Conservation (phyloP, 2,329 filamentous ascomycete genomes). For the Penicillium brasilianum region DNA sequence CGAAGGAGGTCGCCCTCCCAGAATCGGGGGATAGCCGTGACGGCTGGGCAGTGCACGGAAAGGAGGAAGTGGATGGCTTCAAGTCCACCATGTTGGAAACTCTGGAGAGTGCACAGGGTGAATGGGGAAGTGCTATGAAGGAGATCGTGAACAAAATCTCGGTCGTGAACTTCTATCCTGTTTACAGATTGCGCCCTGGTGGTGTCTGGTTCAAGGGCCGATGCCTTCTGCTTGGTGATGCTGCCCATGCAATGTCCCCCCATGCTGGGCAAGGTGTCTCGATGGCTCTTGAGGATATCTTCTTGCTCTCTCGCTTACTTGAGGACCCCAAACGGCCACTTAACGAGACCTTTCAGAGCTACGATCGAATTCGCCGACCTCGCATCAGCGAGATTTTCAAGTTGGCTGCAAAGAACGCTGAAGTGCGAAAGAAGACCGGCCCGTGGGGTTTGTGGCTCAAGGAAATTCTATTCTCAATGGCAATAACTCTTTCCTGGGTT, state of each 20-base stretch:
- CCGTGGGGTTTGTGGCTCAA: conserved; percentile 36
- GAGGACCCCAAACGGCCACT: conserved; percentile 23
- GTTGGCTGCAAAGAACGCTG: conserved; percentile 32
- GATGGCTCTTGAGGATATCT: conserved; percentile 59
- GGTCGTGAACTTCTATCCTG: conserved; percentile 43
- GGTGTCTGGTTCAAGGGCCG: conserved; percentile 43
- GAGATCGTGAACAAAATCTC: conserved; percentile 23
- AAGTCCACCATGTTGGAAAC: conserved; percentile 32
- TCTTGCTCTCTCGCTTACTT: conserved; percentile 36
- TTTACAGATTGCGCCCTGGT: conserved; percentile 43
- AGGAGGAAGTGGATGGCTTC: conserved; percentile 38
- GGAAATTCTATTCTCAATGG: conserved; percentile 27
- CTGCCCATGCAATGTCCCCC: conserved; percentile 42
- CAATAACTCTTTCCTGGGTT: conserved; percentile 22
- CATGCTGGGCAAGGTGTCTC: conserved; percentile 58
- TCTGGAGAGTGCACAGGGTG: conserved; percentile 30
- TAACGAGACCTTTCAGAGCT: conserved; percentile 29
- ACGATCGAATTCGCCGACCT: conserved; percentile 38
- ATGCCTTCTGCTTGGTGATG: conserved; percentile 43
- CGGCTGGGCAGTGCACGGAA: conserved; percentile 40
- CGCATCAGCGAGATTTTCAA: conserved; percentile 35
- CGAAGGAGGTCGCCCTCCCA: conserved; percentile 35
- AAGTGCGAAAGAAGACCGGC: conserved; percentile 30
- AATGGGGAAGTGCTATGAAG: conserved; percentile 34
- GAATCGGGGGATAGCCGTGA: conserved; percentile 33